These are phyloP conservation scores for Elsinoe necatrix DNA, from an alignment of 2,329 filamentous ascomycete species.

Conservation along the genomic window DNA sequence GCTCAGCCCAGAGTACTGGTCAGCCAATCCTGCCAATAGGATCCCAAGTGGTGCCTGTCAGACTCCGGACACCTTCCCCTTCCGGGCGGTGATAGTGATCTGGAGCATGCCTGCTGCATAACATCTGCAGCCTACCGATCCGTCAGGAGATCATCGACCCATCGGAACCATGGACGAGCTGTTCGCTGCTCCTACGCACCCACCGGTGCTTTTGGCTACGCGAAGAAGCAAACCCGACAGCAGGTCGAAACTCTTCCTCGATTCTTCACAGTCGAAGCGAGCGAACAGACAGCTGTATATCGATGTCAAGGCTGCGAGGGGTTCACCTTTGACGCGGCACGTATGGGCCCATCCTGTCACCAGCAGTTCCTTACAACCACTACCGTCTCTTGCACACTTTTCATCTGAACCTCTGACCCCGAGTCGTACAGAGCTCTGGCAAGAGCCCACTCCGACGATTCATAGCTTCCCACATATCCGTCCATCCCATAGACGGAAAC, in stretches of 20 bases:
- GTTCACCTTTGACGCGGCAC: slow-evolving; percentile 10
- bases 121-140: background rate
- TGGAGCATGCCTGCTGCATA: slow-evolving; percentile 13
- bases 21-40: background rate
- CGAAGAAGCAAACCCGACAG: slow-evolving; percentile 9
- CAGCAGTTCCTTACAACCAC: slow-evolving; percentile 8
- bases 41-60: background rate
- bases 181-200: slow-evolving; percentile 9
- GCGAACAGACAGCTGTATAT: slow-evolving; percentile 12
- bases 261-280: slow-evolving; percentile 23
- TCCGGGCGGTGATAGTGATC: slow-evolving; percentile 8
- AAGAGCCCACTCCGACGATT: slow-evolving; percentile 10
- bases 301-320: background rate
- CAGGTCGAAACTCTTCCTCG: slow-evolving; percentile 8
- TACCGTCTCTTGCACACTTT: slow-evolving; percentile 8
- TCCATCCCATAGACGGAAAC: slow-evolving; percentile 3
- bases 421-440: slow-evolving; percentile 13
- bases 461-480: slow-evolving; percentile 12
- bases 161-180: slow-evolving; percentile 2
- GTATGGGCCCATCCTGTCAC: slow-evolving; percentile 12
- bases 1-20: slow-evolving; percentile 6
- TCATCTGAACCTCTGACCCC: background rate
- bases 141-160: background rate
- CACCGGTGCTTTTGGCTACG: slow-evolving; percentile 8
- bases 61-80: slow-evolving; percentile 10